Evolutionary conservation across 2,329 filamentous ascomycete species (phyloP).

Genomic region (Neonectria ditissima): DNA sequence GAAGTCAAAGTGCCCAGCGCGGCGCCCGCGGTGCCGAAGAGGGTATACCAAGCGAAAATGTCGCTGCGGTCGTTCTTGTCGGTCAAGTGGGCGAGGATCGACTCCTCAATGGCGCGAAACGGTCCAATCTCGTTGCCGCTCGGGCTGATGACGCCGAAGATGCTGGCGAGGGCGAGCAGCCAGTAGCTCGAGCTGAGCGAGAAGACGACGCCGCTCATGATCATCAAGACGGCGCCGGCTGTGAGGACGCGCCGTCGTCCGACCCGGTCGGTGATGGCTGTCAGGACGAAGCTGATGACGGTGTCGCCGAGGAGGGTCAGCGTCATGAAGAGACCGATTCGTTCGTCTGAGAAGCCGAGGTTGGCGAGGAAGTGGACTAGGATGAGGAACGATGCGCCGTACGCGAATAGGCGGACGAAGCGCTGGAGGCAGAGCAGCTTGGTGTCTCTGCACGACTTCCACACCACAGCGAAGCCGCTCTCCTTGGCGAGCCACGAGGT

Average conservation of each 20-base stretch:
- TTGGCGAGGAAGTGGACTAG: slow-evolving; percentile 67
- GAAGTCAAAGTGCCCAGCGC: slow-evolving; percentile 69
- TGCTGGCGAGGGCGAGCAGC: slow-evolving; percentile 65
- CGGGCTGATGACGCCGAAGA: slow-evolving; percentile 73
- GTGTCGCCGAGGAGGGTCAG: slow-evolving; percentile 71
- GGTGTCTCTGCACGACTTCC: slow-evolving; percentile 1
- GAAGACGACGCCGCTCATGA: slow-evolving; percentile 66
- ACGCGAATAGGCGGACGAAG: slow-evolving; percentile 72
- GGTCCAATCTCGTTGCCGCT: slow-evolving; percentile 74
- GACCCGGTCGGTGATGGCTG: slow-evolving; percentile 67
- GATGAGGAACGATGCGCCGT: slow-evolving; percentile 69
- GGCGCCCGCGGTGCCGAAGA: slow-evolving; percentile 69
- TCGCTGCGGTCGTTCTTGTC: slow-evolving; percentile 58
- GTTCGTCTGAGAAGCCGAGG: slow-evolving; percentile 61
- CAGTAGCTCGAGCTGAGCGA: slow-evolving; percentile 66
- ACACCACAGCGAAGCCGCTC: slow-evolving; percentile 1
- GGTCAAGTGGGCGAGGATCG: slow-evolving; percentile 68
- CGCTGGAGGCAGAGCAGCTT: slow-evolving; percentile 70
- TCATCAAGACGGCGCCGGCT: slow-evolving; percentile 67
- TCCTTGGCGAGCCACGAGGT: background rate
- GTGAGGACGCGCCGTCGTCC: slow-evolving; percentile 67
- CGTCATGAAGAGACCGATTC: slow-evolving; percentile 74
- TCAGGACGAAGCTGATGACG: slow-evolving; percentile 68
- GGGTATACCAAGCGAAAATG: slow-evolving; percentile 72
- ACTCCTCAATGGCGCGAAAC: slow-evolving; percentile 72